Evolutionary conservation across 306 rosid genomes (phyloP).

Genomic region (Oxytropis ochrocephala): DNA sequence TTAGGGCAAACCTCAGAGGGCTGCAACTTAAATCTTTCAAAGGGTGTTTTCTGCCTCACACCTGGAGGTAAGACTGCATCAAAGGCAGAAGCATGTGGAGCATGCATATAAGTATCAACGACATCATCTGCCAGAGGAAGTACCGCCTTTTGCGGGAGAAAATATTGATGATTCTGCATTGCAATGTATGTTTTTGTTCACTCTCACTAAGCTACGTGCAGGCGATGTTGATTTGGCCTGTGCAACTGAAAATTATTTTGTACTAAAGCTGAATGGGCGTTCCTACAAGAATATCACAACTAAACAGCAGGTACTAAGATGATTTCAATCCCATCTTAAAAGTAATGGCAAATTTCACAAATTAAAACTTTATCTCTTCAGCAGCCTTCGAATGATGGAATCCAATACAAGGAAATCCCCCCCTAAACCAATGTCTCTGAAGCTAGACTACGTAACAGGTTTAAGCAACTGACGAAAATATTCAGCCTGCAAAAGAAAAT

Average conservation of each 20-base stretch:
- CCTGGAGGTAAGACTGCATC: conserved; percentile 52
- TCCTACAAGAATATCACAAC: conserved; percentile 37
- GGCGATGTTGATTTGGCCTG: conserved; percentile 28
- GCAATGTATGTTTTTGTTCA: conserved; percentile 23
- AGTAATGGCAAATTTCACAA: conserved; percentile 35
- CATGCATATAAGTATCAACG: conserved; percentile 42
- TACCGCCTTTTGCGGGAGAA: conserved; percentile 44
- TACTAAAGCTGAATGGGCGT: conserved; percentile 31
- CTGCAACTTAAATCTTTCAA: conserved; percentile 65
- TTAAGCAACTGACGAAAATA: conserved; percentile 96
- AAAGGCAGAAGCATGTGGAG: conserved; percentile 53
- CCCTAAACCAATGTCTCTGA: conserved; percentile 38
- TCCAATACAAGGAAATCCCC: conserved; percentile 39
- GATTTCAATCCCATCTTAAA: conserved; percentile 43
- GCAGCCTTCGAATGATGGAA: conserved; percentile 43
- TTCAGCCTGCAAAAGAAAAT: conserved; percentile 65
- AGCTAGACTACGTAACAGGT: conserved; percentile 90
- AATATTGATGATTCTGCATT: conserved; percentile 65
- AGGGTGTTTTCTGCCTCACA: conserved; percentile 47
- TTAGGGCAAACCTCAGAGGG: conserved; percentile 80
- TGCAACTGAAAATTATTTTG: conserved; percentile 35
- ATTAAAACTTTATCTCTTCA: conserved; percentile 34
- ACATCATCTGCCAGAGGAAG: conserved; percentile 47
- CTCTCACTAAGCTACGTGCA: conserved; percentile 24
- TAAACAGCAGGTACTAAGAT: conserved; percentile 31